Conservation (phyloP, 164 flowering plant genomes). For the Magnolia kwangsiensis region DNA sequence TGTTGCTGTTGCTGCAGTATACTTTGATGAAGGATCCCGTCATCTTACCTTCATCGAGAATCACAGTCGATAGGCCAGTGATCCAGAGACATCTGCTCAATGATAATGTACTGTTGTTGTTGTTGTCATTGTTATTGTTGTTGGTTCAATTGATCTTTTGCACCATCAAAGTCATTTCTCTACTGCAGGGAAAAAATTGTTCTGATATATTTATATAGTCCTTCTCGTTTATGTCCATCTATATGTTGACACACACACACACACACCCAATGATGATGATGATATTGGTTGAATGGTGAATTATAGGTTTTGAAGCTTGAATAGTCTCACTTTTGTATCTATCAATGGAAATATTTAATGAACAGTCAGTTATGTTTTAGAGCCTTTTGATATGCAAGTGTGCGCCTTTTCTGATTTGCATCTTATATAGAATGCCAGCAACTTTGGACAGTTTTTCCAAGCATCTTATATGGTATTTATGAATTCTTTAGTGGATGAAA, state of each 20-base stretch:
- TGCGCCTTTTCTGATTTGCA: neutral
- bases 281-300: too few relatives aligned
- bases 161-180: neutral
- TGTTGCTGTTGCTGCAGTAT: slow-evolving; percentile 49
- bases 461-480: too few relatives aligned
- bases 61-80: slow-evolving; percentile 83
- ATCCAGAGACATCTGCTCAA: slow-evolving; percentile 96
- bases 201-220: neutral
- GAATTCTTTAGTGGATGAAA: too few relatives aligned
- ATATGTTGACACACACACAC: neutral
- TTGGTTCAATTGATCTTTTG: neutral
- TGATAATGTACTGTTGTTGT: slow-evolving; percentile 50
- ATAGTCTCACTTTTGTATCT: neutral
- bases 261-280: too few relatives aligned
- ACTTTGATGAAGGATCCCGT: slow-evolving; percentile 98
- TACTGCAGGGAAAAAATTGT: neutral
- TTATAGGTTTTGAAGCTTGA: neutral
- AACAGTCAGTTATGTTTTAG: neutral
- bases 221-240: neutral
- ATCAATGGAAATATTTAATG: neutral
- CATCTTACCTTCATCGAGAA: slow-evolving; percentile 86
- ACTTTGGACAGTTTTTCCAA: too few relatives aligned
- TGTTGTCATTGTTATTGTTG: neutral
- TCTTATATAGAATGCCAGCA: too few relatives aligned
- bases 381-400: neutral